phyloP scores from a whole-genome alignment of 1,284 basidiomycete genomes.

The Bjerkandera adusta region DNA sequence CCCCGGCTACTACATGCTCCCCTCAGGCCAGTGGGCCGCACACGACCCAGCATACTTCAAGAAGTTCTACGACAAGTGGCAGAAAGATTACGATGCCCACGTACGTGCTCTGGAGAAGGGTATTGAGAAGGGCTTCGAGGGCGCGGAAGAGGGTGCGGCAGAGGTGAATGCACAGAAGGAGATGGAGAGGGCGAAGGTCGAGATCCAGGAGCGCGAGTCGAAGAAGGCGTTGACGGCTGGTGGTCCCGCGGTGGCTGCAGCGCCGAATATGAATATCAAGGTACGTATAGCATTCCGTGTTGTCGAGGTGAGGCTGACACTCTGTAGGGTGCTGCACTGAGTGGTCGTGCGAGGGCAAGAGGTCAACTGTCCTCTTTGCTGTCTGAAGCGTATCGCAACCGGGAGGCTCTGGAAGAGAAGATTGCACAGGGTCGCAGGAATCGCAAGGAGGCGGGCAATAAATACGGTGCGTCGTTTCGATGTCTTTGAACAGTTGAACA shows the following conservation, averaged over 20 bases:
- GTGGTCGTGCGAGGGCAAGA: conserved; percentile 64
- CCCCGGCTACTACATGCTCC: conserved; percentile 86
- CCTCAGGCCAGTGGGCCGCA: conserved; percentile 77
- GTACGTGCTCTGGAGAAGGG: conserved; percentile 71
- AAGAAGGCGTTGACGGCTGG: conserved; percentile 67
- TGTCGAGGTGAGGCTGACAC: conserved; percentile 4
- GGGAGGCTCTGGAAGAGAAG: conserved; percentile 74
- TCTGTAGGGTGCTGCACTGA: conserved; percentile 61
- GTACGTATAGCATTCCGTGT: conserved; percentile 35
- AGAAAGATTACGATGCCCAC: conserved; percentile 64
- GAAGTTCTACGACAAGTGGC: conserved; percentile 70
- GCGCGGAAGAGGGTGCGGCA: conserved; percentile 49
- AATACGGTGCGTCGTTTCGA: conserved; percentile 58
- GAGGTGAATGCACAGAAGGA: conserved; percentile 69
- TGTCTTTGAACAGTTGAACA: no score
- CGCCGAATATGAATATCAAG: conserved; percentile 74
- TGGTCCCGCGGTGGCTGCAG: conserved; percentile 47
- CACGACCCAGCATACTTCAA: conserved; percentile 78
- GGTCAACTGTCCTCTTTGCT: conserved; percentile 77
- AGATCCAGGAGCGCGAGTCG: conserved; percentile 70
- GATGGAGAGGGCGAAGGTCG: conserved; percentile 70
- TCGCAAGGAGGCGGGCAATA: conserved; percentile 83
- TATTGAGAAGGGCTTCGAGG: conserved; percentile 63
- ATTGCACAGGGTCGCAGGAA: conserved; percentile 79
- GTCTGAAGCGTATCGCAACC: conserved; percentile 75